Percentiles rank a stretch among this genome's conserved stretches.
Evolutionary conservation across 2,329 filamentous ascomycete genomes (phyloP).

Genomic region (Epichloe uncinata): DNA sequence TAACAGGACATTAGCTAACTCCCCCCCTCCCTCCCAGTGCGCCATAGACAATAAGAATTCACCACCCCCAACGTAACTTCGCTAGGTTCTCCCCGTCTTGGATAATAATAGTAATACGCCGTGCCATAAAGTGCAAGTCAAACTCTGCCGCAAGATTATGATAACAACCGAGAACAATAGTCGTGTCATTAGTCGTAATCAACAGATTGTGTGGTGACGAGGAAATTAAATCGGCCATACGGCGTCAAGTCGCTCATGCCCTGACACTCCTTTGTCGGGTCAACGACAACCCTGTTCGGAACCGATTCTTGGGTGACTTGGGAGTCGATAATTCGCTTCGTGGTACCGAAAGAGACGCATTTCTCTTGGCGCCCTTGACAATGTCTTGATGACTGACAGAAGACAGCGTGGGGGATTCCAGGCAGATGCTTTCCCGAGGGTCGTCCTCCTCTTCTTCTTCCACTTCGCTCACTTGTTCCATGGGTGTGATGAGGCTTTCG

Average conservation of each 20-base stretch:
- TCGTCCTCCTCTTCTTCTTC: conserved; percentile 15
- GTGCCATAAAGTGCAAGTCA: background rate
- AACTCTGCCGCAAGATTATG: background rate
- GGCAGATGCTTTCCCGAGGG: conserved; percentile 9
- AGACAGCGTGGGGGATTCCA: conserved; percentile 9
- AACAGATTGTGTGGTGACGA: background rate
- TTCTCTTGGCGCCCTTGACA: conserved; percentile 30
- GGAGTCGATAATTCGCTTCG: conserved; percentile 12
- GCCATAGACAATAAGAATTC: background rate
- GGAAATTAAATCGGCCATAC: background rate
- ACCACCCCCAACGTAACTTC: background rate
- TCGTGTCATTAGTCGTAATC: background rate
- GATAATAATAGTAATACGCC: background rate
- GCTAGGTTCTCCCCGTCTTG: background rate
- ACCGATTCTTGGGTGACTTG: conserved; percentile 18
- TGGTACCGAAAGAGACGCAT: conserved; percentile 13
- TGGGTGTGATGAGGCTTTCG: conserved; percentile 19
- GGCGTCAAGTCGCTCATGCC: conserved; percentile 11
- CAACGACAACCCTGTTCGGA: conserved; percentile 23
- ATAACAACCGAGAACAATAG: background rate
- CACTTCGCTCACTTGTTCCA: conserved; percentile 23
- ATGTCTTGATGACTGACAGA: conserved; percentile 37
- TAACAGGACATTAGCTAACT: background rate
- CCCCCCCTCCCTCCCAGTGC: background rate
- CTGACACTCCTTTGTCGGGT: conserved; percentile 28